Evolutionary conservation across 768 basidiomycete species (phyloP).

Genomic region (Fistulinella prunicolor): DNA sequence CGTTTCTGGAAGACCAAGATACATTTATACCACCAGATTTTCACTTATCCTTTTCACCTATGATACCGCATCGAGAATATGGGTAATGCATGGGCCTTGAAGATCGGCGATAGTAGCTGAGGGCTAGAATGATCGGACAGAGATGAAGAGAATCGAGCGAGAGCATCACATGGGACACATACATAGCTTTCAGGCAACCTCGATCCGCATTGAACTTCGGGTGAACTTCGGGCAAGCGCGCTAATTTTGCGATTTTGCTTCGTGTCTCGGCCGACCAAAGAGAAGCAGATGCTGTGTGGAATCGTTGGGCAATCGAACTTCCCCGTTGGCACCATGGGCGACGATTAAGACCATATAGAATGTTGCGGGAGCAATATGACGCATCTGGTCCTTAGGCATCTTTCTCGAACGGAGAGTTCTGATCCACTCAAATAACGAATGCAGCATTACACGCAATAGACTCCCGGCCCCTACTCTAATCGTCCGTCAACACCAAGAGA

Average conservation of each 20-base stretch:
- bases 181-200: not conserved
- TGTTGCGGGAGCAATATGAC: not conserved
- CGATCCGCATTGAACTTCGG: too few relatives aligned
- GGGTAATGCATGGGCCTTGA: not conserved
- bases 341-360: not conserved
- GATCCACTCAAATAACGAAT: slow-evolving; percentile 12
- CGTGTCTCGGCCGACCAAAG: not conserved
- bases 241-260: too few relatives aligned
- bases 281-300: not conserved
- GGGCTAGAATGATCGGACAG: not conserved
- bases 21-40: slow-evolving; percentile 13
- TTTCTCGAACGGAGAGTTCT: not conserved
- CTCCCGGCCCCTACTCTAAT: slow-evolving; percentile 7
- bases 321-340: not conserved
- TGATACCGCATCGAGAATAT: too few relatives aligned
- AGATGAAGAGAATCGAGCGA: not conserved
- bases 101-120: slow-evolving; percentile 1
- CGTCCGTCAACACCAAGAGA: slow-evolving; percentile 9
- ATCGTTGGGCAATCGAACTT: not conserved
- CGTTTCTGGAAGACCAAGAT: not conserved
- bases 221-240: too few relatives aligned
- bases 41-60: not conserved
- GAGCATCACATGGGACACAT: not conserved
- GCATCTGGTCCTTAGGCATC: not conserved
- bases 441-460: slow-evolving; percentile 7